Base-by-base conservation (phyloP, 2,329 filamentous ascomycete species). In the Didymella segeticola region DNA sequence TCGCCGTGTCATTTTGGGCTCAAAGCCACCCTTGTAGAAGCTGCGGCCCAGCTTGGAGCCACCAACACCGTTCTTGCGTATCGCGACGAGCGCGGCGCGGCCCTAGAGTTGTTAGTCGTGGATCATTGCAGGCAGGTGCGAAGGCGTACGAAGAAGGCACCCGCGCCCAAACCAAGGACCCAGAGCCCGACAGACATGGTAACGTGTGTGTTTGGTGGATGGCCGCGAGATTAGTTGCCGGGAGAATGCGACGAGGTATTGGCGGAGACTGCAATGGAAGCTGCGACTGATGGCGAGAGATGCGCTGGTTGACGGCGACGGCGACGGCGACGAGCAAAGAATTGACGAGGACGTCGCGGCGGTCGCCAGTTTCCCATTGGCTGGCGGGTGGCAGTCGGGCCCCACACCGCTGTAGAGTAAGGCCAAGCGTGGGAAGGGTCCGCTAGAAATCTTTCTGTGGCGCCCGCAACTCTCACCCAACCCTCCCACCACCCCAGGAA, bases 11-110 rank as follows among this genome's bases (percentile, higher is more conserved):
- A 99, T 99, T 77, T 89, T 90, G 56, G 87, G 82, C 80, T 99
- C 95, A 73, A 99, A 99, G n/a, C 95, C 95, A 64, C 95, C 95
- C 78, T 98, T 99, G 83, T 97, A 98, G 73, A 92, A 99, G 34
- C 92, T 87, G 76, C 93, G 92, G 67, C 95, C 95, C 66, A 96
- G 80, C 29, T 89, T 88, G 62, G 89, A 89, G 8, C 77, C 78
- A 55, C 88, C 88, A 14, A 64, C 68, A 10, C 90, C 89, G 56
- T 89, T 96, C 69, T 91, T 86, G 60, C 93, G 87, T 76, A 93
- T 85, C 65, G 95, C 95, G 69, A 98, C 89, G 31, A 96, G 84
- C 68, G 93, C 93, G 56, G 95, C 93, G 72, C 95, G 91, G 63
- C 95, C 93, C 92, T 97, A 69, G 33, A 12, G 3, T 5, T 11